A percentile compares a stretch with the other conserved stretches of the same genome.
Conservation (phyloP, 129 eudicot genomes). For the Arctium lappa region DNA sequence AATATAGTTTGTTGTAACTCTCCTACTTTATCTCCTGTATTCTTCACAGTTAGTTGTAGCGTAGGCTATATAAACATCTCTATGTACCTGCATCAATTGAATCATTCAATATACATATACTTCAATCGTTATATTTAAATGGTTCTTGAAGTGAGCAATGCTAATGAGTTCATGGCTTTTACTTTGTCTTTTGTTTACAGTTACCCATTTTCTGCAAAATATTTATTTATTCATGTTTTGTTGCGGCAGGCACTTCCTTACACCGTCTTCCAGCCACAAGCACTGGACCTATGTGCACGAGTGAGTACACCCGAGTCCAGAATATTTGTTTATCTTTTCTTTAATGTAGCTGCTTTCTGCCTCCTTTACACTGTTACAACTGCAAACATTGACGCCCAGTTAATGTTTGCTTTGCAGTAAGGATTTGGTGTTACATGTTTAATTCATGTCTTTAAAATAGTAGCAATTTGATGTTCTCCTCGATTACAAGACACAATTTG, state of each 20-base stretch:
- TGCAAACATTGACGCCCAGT: neutral
- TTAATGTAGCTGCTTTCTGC: neutral
- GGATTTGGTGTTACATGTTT: neutral
- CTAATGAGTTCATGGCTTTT: neutral
- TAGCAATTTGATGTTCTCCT: neutral
- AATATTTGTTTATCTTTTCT: neutral
- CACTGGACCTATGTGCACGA: constrained; percentile 91
- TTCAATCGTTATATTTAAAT: neutral
- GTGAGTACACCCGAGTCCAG: constrained; percentile 41
- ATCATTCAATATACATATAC: too few species aligned
- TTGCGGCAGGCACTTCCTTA: constrained; percentile 71
- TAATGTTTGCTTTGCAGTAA: neutral
- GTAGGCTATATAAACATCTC: too few species aligned
- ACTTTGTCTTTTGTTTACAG: neutral
- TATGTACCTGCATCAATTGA: too few species aligned
- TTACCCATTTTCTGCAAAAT: constrained; percentile 1
- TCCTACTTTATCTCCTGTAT: too few species aligned
- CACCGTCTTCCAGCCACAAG: constrained; percentile 82
- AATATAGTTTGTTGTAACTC: too few species aligned
- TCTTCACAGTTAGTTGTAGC: too few species aligned
- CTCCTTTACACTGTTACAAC: neutral
- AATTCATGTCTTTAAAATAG: neutral
- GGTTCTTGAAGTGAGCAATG: neutral
- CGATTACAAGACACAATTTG: neutral
- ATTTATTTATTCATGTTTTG: neutral